phyloP scores from a whole-genome alignment of 2,329 filamentous ascomycete species.

The Nothophoma quercina region DNA sequence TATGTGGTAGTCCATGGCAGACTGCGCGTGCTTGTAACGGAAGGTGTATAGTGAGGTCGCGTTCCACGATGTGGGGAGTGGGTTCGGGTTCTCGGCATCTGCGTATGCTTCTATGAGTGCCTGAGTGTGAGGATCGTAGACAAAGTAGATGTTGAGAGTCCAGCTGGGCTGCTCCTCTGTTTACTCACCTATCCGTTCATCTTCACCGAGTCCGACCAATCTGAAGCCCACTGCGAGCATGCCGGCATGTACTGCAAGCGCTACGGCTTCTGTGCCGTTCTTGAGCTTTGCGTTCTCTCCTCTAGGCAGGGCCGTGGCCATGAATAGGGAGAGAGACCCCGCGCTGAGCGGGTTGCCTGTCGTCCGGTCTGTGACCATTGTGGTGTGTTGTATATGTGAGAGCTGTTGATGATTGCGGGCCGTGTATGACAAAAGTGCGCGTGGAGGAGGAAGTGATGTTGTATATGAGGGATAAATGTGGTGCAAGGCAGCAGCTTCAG shows the following conservation, averaged over 20 bases:
- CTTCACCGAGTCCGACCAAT: constrained; percentile 83
- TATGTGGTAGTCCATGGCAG: constrained; percentile 81
- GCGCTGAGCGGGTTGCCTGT: constrained; percentile 55
- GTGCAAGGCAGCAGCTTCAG: constrained; percentile 9
- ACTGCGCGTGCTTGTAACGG: constrained; percentile 85
- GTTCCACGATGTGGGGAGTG: constrained; percentile 84
- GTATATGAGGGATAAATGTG: neutral
- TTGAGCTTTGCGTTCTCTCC: constrained; percentile 59
- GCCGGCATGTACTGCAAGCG: constrained; percentile 82
- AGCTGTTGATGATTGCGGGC: neutral
- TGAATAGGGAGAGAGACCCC: constrained; percentile 52
- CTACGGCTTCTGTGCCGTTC: constrained; percentile 81
- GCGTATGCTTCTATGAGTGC: constrained; percentile 62
- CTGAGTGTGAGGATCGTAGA: constrained; percentile 28
- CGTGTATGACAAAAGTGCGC: neutral
- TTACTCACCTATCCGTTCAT: constrained; percentile 71
- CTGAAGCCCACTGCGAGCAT: constrained; percentile 83
- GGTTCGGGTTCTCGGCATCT: constrained; percentile 62
- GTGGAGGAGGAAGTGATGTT: neutral
- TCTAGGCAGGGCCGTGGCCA: constrained; percentile 54
- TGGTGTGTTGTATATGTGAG: neutral
- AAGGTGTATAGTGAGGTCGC: constrained; percentile 76
- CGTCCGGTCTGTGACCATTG: constrained; percentile 41
- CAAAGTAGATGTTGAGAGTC: constrained; percentile 11
- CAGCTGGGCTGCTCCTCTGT: neutral